Conservation (phyloP, 805 yeast genomes). For the Priceomyces medius region DNA sequence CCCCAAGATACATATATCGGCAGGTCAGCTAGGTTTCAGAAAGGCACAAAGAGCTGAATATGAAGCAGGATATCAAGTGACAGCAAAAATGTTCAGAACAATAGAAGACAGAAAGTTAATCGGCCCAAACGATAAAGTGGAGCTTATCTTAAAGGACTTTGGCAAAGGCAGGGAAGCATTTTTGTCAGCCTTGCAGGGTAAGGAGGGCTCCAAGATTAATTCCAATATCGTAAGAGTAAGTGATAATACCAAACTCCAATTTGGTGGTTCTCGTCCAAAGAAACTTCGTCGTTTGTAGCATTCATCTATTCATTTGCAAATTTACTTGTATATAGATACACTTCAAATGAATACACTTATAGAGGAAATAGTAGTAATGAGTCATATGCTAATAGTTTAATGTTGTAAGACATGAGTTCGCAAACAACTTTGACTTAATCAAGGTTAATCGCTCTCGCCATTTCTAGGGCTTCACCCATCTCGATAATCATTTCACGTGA, state of each 20-base stretch:
- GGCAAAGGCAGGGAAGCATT: constrained; percentile 92
- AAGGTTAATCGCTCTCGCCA: neutral
- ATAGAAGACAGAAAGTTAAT: constrained; percentile 63
- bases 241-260: constrained; percentile 79
- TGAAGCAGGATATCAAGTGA: constrained; percentile 88
- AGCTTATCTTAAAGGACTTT: constrained; percentile 73
- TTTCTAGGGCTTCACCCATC: constrained; percentile 1
- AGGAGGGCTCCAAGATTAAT: constrained; percentile 75
- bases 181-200: constrained; percentile 77
- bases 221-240: constrained; percentile 66
- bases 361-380: neutral
- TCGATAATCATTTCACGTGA: neutral
- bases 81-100: constrained; percentile 66
- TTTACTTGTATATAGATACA: constrained; percentile 3
- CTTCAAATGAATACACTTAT: neutral
- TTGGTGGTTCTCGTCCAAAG: constrained; percentile 91
- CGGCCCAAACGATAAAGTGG: constrained; percentile 58
- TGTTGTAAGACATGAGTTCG: too few species aligned
- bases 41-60: constrained; percentile 89
- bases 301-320: neutral
- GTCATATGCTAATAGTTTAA: neutral
- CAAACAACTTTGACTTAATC: too few species aligned
- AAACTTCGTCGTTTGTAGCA: constrained; percentile 67
- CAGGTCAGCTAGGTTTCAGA: constrained; percentile 88
- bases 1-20: constrained; percentile 62